Conservation (phyloP, 345 rosid genomes). For the Ceriops decandra region DNA sequence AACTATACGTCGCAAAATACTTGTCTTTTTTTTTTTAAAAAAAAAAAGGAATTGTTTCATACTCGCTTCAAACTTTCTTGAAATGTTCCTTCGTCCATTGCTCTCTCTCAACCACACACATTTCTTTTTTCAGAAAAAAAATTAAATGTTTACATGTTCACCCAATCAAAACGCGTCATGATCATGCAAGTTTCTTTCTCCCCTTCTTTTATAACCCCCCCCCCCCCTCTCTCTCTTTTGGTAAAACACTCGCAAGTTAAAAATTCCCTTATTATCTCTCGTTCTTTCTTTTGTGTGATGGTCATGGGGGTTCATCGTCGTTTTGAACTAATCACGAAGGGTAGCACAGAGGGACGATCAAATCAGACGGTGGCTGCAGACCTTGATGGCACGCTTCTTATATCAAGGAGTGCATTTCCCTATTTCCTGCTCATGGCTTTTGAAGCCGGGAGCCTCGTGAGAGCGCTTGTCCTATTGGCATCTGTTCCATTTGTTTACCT, state of each 20-base stretch:
- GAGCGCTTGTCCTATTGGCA: conserved; percentile 58
- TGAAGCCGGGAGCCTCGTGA: conserved; percentile 73
- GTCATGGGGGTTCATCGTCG: conserved; percentile 53
- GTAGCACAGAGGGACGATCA: conserved; percentile 54
- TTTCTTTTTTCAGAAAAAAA: too few relatives aligned
- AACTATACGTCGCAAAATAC: conserved; percentile 9
- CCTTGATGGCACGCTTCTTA: conserved; percentile 76
- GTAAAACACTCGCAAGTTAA: not conserved
- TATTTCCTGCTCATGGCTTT: conserved; percentile 82
- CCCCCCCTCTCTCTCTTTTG: conserved; percentile 4
- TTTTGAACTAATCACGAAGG: conserved; percentile 52
- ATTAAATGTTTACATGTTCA: conserved; percentile 10
- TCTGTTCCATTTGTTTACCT: conserved; percentile 74
- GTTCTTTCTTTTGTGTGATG: not conserved
- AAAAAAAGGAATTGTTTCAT: too few relatives aligned
- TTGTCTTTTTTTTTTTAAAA: not conserved
- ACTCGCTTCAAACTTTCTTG: too few relatives aligned
- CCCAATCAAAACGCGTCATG: conserved; percentile 20
- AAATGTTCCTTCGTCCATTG: too few relatives aligned
- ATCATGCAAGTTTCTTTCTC: conserved; percentile 20
- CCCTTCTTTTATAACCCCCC: conserved; percentile 30
- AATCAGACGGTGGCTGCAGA: conserved; percentile 76
- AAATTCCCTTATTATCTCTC: not conserved
- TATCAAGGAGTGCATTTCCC: conserved; percentile 80
- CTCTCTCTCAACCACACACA: not conserved